Evolutionary conservation across 2,329 filamentous ascomycete species (phyloP).

Genomic region (Fusarium keratoplasticum): DNA sequence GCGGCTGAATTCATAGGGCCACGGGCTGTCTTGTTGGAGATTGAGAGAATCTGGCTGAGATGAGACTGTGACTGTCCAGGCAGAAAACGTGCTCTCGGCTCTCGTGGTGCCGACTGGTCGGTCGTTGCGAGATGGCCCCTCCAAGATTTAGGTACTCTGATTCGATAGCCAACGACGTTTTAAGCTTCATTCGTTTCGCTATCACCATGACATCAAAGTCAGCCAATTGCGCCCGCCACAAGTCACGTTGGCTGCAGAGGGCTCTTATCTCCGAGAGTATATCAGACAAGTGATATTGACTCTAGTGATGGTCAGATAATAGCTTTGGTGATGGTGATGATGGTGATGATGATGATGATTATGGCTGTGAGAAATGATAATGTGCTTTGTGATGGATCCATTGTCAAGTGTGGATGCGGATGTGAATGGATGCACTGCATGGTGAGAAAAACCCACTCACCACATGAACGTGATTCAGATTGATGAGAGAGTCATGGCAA

Average conservation of each 20-base stretch:
- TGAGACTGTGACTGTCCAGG: not conserved
- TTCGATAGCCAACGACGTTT: conserved; percentile 21
- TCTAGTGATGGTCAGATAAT: conserved; percentile 3
- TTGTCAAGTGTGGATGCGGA: not conserved
- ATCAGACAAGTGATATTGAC: not conserved
- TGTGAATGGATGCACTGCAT: not conserved
- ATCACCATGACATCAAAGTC: conserved; percentile 38
- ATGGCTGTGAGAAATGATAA: conserved; percentile 8
- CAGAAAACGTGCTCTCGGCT: conserved; percentile 24
- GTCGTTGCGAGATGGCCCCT: conserved; percentile 10
- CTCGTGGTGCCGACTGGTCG: conserved; percentile 10
- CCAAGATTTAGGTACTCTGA: conserved; percentile 7
- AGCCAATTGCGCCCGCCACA: conserved; percentile 28
- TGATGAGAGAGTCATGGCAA: not conserved
- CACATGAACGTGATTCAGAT: not conserved
- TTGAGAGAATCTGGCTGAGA: conserved; percentile 2
- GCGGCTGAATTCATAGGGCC: conserved; percentile 17
- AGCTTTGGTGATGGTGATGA: not conserved
- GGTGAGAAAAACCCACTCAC: not conserved
- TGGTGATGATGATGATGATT: conserved; percentile 16
- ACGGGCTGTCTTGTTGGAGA: not conserved
- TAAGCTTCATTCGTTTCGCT: conserved; percentile 24
- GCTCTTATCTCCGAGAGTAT: conserved; percentile 23
- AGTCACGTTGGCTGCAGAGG: conserved; percentile 30
- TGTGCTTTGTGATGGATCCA: not conserved